Evolutionary conservation across 176 grass and related monocot species (phyloP), one percentile per base, ranked within the genome.

Genomic region (Phyllostachys edulis): DNA sequence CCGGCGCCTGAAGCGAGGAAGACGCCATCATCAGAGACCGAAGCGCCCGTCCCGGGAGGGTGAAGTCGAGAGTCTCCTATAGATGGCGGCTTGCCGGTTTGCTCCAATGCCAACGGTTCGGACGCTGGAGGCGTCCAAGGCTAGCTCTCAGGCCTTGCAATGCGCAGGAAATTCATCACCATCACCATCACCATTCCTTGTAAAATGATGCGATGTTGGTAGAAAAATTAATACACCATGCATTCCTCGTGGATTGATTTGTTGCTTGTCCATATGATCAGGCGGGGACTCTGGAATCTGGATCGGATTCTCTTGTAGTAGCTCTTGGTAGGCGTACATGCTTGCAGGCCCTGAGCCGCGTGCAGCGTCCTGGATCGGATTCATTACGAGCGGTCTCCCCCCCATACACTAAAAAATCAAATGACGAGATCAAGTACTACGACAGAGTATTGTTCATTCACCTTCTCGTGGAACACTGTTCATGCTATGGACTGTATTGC

Each of bases 1-100:
- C 72, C 73, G 15, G 39, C 27, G n/a, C 51, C 81, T 0, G 78
- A 78, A 41, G 20, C 81, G 16, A 69, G 27, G 72, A 85, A 76
- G 23, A 61, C 77, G 52, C 40, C 76, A 2, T 21, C 91, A 7
- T 32, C 79, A 2, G 91, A 93, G 54, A 51, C 80, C 77, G 82
- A 91, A 27, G 82, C 82, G 13, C 45, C 80, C 26, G 87, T 91
- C 24, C 67, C 72, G 1, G 92, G 89, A 69, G 84, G 61, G 0
- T 89, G 80, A 93, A 3, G 47, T 17, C 7, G 13, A 20, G 15
- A 20, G 7, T 40, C 49, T 15, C 18, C 60, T 9, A 42, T 8
- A 1, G 14, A 51, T 51, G 32, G 29, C 29, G 1, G 49, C 14
- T 17, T 6, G 49, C 49, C 49, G 49, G 47, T 16, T 5, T 5